phyloP scores from a whole-genome alignment of 805 yeast genomes.

The Isabelozyma gotoi region DNA sequence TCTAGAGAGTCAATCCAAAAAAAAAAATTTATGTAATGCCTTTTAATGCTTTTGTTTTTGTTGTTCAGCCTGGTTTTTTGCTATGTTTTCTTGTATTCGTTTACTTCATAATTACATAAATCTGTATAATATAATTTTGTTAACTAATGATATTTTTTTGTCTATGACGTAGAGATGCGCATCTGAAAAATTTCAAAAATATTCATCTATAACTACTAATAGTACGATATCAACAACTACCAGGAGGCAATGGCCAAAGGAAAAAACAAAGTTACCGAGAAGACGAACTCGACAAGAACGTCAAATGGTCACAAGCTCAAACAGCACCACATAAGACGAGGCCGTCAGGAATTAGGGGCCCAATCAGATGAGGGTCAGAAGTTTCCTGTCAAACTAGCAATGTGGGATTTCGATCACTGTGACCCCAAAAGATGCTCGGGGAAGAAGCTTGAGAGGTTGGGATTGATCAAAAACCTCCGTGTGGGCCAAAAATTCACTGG shows the following conservation, averaged over 20 bases:
- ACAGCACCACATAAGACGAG: slow-evolving; percentile 46
- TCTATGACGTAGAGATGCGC: not conserved
- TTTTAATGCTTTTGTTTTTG: not conserved
- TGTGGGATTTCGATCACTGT: slow-evolving; percentile 99
- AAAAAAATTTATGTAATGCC: slow-evolving; percentile 1
- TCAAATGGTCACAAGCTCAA: slow-evolving; percentile 59
- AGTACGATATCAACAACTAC: not conserved
- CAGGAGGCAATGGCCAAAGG: slow-evolving; percentile 50
- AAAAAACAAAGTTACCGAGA: slow-evolving; percentile 50
- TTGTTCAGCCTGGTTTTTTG: not conserved
- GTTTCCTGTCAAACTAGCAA: slow-evolving; percentile 85
- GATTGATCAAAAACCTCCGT: slow-evolving; percentile 72
- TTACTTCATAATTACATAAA: slow-evolving; percentile 3
- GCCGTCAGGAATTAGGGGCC: slow-evolving; percentile 32
- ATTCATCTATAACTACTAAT: not conserved
- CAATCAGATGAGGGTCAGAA: slow-evolving; percentile 16
- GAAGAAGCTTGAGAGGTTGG: slow-evolving; percentile 85
- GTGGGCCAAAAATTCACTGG: slow-evolving; percentile 96
- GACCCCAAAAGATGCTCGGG: slow-evolving; percentile 98
- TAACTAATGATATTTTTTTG: not conserved
- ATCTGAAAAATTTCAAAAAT: not conserved
- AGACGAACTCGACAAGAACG: slow-evolving; percentile 32
- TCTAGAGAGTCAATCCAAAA: slow-evolving; percentile 41
- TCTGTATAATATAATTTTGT: slow-evolving; percentile 2
- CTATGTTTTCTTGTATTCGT: not conserved